Conservation (phyloP, 2,329 filamentous ascomycete species). For the Talaromyces sp. region DNA sequence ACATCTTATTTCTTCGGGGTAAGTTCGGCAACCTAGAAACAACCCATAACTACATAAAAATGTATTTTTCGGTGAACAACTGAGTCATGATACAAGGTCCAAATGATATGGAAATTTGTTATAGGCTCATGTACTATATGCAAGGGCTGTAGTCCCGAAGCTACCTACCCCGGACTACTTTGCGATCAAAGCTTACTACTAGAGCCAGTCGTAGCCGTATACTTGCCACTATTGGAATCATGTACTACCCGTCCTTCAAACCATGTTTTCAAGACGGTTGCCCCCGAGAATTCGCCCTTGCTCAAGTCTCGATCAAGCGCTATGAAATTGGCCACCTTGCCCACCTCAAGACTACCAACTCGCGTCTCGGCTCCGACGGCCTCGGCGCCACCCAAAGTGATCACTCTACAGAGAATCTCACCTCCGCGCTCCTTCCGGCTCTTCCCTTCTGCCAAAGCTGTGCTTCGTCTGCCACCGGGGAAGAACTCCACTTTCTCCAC, state of each 20-base stretch:
- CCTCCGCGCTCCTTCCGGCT: constrained; percentile 6
- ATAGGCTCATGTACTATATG: too few species aligned
- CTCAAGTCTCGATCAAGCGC: constrained; percentile 33
- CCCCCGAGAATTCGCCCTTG: constrained; percentile 30
- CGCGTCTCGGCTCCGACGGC: constrained; percentile 30
- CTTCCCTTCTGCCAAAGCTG: not conserved
- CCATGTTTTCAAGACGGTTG: constrained; percentile 32
- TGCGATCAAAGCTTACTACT: too few species aligned
- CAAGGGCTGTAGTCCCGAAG: too few species aligned
- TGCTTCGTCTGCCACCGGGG: not conserved
- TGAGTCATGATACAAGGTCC: too few species aligned
- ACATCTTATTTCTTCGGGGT: too few species aligned
- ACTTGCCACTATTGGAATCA: constrained; percentile 1
- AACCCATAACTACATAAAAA: too few species aligned
- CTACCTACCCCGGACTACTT: too few species aligned
- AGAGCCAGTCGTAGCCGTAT: too few species aligned
- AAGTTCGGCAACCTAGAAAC: too few species aligned
- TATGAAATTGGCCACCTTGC: constrained; percentile 39
- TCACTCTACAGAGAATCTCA: constrained; percentile 22
- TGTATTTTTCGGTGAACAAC: too few species aligned
- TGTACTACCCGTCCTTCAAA: constrained; percentile 27
- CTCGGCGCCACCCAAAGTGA: constrained; percentile 33
- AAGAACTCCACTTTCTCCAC: constrained; percentile 7
- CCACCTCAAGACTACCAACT: constrained; percentile 33
- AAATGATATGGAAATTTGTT: too few species aligned